Evolutionary conservation across 73 alveolate species (phyloP).

Genomic region (Blepharisma japonicum): DNA sequence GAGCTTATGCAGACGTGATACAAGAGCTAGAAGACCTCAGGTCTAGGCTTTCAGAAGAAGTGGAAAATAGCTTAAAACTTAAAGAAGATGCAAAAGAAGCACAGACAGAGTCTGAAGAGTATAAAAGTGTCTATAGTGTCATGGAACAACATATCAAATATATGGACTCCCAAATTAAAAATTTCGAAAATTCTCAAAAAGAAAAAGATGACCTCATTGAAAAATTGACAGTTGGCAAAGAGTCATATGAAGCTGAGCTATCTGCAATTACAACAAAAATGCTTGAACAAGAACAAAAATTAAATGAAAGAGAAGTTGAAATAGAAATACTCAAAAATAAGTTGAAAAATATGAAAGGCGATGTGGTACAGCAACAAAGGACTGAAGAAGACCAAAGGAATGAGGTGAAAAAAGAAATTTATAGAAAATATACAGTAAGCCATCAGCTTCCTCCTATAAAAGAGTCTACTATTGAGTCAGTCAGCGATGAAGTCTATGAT

Average conservation of each 20-base stretch:
- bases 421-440: too few species aligned
- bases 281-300: background rate
- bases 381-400: too few species aligned
- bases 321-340: background rate
- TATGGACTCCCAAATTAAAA: constrained; percentile 55
- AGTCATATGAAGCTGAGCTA: constrained; percentile 33
- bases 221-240: constrained; percentile 27
- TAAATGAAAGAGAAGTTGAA: background rate
- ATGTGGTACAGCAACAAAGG: background rate
- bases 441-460: too few species aligned
- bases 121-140: background rate
- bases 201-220: constrained; percentile 27
- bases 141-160: constrained; percentile 41
- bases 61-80: constrained; percentile 35
- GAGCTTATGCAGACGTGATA: background rate
- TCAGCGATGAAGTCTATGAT: too few species aligned
- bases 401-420: too few species aligned
- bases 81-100: constrained; percentile 33
- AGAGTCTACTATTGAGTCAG: too few species aligned
- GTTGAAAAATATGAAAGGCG: background rate
- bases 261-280: background rate
- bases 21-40: constrained; percentile 8
- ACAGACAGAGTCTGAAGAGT: background rate
- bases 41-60: constrained; percentile 23
- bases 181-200: constrained; percentile 44